Evolutionary conservation across 129 eudicot species (phyloP).

Genomic region (Centaurea solstitialis): DNA sequence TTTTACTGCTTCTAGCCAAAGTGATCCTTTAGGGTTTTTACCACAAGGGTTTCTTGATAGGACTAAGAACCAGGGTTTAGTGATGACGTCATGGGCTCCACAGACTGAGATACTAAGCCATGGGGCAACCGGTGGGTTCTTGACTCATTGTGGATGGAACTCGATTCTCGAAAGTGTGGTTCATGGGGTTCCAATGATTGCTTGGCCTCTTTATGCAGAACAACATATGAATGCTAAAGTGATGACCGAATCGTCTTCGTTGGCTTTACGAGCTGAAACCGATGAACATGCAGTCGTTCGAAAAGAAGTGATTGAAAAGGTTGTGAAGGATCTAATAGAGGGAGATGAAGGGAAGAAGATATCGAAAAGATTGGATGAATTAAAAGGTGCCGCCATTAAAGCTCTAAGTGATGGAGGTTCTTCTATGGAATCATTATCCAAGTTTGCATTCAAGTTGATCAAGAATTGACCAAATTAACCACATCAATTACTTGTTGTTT

Average conservation of each 20-base stretch:
- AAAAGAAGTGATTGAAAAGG: conserved; percentile 25
- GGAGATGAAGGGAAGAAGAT: conserved; percentile 39
- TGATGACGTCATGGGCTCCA: neutral
- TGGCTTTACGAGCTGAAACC: conserved; percentile 32
- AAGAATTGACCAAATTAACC: conserved; percentile 6
- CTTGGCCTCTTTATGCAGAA: conserved; percentile 55
- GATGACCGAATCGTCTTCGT: conserved; percentile 25
- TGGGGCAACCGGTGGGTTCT: too few relatives aligned
- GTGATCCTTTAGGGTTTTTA: conserved; percentile 38
- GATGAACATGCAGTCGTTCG: conserved; percentile 19
- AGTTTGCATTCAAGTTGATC: conserved; percentile 27
- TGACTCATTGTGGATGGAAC: conserved; percentile 28
- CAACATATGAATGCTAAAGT: conserved; percentile 46
- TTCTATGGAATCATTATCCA: conserved; percentile 32
- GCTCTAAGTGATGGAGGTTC: conserved; percentile 40
- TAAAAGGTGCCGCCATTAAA: conserved; percentile 27
- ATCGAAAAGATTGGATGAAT: conserved; percentile 26
- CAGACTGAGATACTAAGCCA: too few relatives aligned
- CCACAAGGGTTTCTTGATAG: conserved; percentile 38
- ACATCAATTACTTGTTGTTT: neutral
- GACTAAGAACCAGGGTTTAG: conserved; percentile 26
- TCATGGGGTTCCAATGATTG: conserved; percentile 48
- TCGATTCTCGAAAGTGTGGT: conserved; percentile 46
- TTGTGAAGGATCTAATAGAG: conserved; percentile 32
- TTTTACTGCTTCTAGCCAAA: conserved; percentile 24